Percentiles rank a stretch among this genome's conserved stretches.
phyloP scores from a whole-genome alignment of 2,329 filamentous ascomycete genomes.

The Trichophyton equinum region DNA sequence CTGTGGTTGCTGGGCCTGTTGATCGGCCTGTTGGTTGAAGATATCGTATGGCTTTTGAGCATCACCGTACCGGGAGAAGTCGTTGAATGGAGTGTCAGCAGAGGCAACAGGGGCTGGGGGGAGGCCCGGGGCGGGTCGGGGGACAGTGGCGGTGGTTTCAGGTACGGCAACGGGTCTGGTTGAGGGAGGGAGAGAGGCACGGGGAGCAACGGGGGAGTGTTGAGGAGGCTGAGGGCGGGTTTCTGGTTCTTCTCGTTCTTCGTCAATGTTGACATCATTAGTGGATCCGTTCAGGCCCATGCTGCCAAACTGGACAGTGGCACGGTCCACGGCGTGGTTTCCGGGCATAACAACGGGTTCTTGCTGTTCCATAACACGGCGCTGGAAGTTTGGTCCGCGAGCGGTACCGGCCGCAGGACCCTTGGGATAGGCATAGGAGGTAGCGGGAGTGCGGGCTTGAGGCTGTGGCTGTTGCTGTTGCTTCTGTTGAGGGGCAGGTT shows the following conservation, averaged over 20 bases:
- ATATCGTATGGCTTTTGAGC: constrained; percentile 76
- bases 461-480: constrained; percentile 53
- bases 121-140: constrained; percentile 49
- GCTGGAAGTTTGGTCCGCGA: constrained; percentile 68
- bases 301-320: constrained; percentile 91
- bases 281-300: constrained; percentile 68
- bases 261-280: constrained; percentile 74
- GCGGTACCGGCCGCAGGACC: constrained; percentile 65
- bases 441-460: constrained; percentile 50
- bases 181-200: constrained; percentile 69
- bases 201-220: constrained; percentile 77
- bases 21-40: constrained; percentile 62
- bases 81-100: constrained; percentile 35
- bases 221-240: constrained; percentile 86
- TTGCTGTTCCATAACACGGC: constrained; percentile 83
- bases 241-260: constrained; percentile 88
- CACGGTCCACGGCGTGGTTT: constrained; percentile 85
- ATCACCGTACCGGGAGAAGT: constrained; percentile 43
- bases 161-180: constrained; percentile 27
- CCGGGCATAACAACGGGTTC: constrained; percentile 97
- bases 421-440: constrained; percentile 22
- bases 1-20: constrained; percentile 52
- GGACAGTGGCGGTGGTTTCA: constrained; percentile 37
- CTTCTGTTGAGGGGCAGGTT: constrained; percentile 70
- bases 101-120: constrained; percentile 40